A percentile compares a stretch with the other conserved stretches of the same genome.
These are phyloP conservation scores for Fraxinus pennsylvanica DNA, from an alignment of 257 asterid species.

Conservation along the genomic window DNA sequence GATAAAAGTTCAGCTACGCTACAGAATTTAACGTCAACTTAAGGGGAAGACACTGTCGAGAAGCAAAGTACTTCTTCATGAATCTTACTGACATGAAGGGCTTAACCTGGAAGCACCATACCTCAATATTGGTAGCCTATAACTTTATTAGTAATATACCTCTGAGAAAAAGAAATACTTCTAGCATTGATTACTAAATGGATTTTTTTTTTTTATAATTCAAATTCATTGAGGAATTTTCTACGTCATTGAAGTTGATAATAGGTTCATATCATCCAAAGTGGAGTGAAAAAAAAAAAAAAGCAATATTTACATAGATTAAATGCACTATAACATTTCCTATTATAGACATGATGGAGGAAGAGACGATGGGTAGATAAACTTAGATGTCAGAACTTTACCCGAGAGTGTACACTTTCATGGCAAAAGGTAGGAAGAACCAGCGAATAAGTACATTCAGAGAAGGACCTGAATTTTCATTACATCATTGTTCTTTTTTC, in stretches of 20 bases:
- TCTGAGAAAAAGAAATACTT: background rate
- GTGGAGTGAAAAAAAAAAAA: background rate
- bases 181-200: background rate
- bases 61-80: background rate
- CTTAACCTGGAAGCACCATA: background rate
- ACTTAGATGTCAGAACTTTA: background rate
- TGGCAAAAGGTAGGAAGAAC: background rate
- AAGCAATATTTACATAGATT: background rate
- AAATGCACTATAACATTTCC: background rate
- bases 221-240: background rate
- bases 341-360: background rate
- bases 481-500: background rate
- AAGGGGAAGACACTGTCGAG: background rate
- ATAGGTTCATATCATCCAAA: slow-evolving; percentile 11
- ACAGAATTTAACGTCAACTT: background rate
- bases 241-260: slow-evolving; percentile 16
- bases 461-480: background rate
- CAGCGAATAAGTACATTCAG: background rate
- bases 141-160: background rate
- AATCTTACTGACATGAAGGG: background rate
- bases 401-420: background rate
- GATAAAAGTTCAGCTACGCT: slow-evolving; percentile 2
- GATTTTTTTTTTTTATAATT: background rate
- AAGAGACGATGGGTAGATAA: background rate
- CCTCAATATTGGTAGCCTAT: background rate